Base-by-base conservation (phyloP, 2,329 filamentous ascomycete species). In the Chrysosporium keratinophilum region DNA sequence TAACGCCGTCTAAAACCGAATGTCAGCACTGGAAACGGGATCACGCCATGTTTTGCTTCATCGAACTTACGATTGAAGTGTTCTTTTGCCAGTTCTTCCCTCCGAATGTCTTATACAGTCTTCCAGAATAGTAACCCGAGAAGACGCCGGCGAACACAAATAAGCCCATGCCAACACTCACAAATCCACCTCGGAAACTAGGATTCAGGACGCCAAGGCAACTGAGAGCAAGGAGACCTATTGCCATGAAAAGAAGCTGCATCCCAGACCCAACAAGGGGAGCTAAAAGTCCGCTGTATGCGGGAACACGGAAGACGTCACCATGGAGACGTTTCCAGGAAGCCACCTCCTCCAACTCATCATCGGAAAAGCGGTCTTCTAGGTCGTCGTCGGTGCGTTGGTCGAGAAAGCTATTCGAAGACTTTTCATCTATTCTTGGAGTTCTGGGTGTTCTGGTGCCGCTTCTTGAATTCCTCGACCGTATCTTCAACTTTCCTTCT, bases 301-400 rank as follows among this genome's bases (percentile, higher is more conserved):
- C 69, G 0, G 88, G 88, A 23, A 83, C 75, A 45, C 88, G 80
- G 73, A 95, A 95, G 3, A 94, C 87, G 67, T 95, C 88, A n/a
- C 80, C 87, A 63, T 94, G 87, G 2, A 95, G 76, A 14, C 93
- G 74, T 67, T 95, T 95, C 88, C 88, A 95, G 49, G 88, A 88
- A 1, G 86, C 87, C 28, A 86, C 78, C 61, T 95, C 88, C 63
- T 95, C 88, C 5, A 87, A 67, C 60, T 89, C 85, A 1, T 88
- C 86, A 47, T 88, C 86, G 3, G 80, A 84, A 4, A 76, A 78
- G 7, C 78, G 53, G 41, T 82, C 82, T 1, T 53, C 44, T 7
- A 40, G 19, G 72, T 74, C 57, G 77, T 81, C 60, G 68, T 71
- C 50, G 76, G 78, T 39, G 59, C 74, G 56, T 57, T 79, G 76